Evolutionary conservation across 2,329 filamentous ascomycete genomes (phyloP).

Genomic region (Beauveria rudraprayagi): DNA sequence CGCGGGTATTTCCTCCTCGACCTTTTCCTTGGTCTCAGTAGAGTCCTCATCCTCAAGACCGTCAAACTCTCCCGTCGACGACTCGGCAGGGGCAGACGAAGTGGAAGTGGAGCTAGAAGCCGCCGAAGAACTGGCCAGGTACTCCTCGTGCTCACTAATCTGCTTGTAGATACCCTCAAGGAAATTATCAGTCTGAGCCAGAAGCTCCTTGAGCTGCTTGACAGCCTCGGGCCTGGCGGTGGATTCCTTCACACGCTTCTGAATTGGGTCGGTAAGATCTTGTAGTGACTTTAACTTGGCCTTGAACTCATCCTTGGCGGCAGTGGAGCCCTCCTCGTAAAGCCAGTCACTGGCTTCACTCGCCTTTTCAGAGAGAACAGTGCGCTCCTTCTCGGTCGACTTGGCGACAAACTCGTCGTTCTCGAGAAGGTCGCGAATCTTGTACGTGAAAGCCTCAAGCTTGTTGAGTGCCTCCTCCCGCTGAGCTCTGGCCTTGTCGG

Average conservation of each 20-base stretch:
- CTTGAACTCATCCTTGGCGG: conserved; percentile 66
- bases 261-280: conserved; percentile 67
- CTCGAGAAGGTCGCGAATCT: conserved; percentile 72
- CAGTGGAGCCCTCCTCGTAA: conserved; percentile 74
- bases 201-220: conserved; percentile 56
- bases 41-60: conserved; percentile 68
- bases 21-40: conserved; percentile 31
- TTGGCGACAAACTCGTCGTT: conserved; percentile 64
- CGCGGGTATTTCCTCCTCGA: conserved; percentile 29
- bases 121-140: conserved; percentile 44
- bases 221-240: conserved; percentile 63
- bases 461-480: conserved; percentile 86
- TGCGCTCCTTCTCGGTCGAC: conserved; percentile 61
- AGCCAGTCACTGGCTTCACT: conserved; percentile 78
- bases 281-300: conserved; percentile 69
- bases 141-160: conserved; percentile 59
- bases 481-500: conserved; percentile 66
- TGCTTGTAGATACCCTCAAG: conserved; percentile 61
- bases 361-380: conserved; percentile 58
- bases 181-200: conserved; percentile 65
- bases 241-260: conserved; percentile 66
- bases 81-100: conserved; percentile 33
- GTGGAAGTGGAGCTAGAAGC: conserved; percentile 21
- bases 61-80: conserved; percentile 51
- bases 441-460: conserved; percentile 91